Base-by-base conservation (phyloP, 2,329 filamentous ascomycete species). In the Cordyceps cateniannulata region DNA sequence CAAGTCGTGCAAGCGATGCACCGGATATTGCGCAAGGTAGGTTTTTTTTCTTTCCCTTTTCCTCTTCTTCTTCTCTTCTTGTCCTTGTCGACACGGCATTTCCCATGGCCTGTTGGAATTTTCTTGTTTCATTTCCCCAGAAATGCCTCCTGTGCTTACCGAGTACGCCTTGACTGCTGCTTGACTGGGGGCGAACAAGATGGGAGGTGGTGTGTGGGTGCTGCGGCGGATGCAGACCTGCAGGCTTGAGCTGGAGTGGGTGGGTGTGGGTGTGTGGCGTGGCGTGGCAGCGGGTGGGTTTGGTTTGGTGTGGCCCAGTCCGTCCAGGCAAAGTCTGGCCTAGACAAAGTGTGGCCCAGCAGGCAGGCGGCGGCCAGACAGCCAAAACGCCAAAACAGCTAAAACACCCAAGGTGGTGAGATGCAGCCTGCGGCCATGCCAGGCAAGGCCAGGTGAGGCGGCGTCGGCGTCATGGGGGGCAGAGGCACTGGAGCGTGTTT, bases 1-100 rank as follows among this genome's bases (percentile, higher is more conserved):
- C 68, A 98, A 99, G 79, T 87, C 87, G 67, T 99, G 95, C 83
- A 98, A 96, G 79, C 87, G 91, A 75, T 99, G 95, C 77, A 84
- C 81, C 70, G 85, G 87, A 69, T 99, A 95, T 78, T 96, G 93
- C 77, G 93, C 95, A 68, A 95, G 86, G 87, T 96, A 86, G 70
- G 76, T 77, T 45, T 53, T 62, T 61, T 57, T 60, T 59, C 40
- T 48, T 51, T n/a, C n/a, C n/a, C n/a, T 44, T 62, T 56, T 44
- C 62, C 20, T 56, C 44, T 45, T 60, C 51, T 55, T 48, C 45
- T 51, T 58, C 53, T 49, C 18, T 24, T 20, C 29, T 38, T 22
- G 24, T 27, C 5, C 24, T 3, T n/a, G 20, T 40, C 22, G 5
- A 12, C n/a, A n/a, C n/a, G n/a, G n/a, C n/a, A n/a, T n/a, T n/a